A percentile compares a stretch with the other conserved stretches of the same genome.
These are phyloP conservation scores for Ochromonas danica DNA, from an alignment of 108 stramenopile genomes.

Conservation along the genomic window DNA sequence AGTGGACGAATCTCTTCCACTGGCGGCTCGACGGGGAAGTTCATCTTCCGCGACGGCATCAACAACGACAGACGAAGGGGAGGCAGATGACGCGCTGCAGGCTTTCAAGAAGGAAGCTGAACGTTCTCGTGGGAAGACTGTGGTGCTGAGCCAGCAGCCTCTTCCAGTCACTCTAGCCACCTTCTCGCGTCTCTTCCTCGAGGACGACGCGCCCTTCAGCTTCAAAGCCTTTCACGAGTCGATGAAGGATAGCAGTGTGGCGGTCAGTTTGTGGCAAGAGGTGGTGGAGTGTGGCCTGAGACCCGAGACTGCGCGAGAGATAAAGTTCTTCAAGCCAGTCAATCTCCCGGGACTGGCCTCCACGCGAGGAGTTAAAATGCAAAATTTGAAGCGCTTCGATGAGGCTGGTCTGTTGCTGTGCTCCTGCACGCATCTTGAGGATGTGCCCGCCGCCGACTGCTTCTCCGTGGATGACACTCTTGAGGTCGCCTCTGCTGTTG, in stretches of 20 bases:
- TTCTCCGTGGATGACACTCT: constrained; percentile 1
- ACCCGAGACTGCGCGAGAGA: background rate
- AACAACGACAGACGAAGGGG: too few species aligned
- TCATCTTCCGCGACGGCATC: too few species aligned
- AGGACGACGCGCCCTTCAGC: background rate
- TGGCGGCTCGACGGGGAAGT: too few species aligned
- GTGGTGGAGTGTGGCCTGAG: background rate
- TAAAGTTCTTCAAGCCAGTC: constrained; percentile 6
- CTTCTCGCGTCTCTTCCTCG: too few species aligned
- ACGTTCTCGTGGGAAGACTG: too few species aligned
- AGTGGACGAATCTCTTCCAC: too few species aligned
- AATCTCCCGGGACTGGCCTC: background rate
- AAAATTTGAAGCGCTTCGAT: background rate
- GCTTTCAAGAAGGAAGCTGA: too few species aligned
- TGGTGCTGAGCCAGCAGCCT: too few species aligned
- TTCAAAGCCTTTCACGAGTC: background rate
- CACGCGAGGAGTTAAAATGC: constrained; percentile 5
- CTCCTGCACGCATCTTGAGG: background rate
- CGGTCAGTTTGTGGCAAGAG: too few species aligned
- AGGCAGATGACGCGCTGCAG: too few species aligned
- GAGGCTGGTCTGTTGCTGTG: background rate
- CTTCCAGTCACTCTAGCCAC: too few species aligned
- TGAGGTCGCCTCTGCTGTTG: background rate
- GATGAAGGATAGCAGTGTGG: background rate
- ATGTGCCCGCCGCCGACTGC: constrained; percentile 2